Evolutionary conservation across 257 asterid species (phyloP), one percentile per base, ranked within the genome.

Genomic region (Ophiorrhiza pumila): DNA sequence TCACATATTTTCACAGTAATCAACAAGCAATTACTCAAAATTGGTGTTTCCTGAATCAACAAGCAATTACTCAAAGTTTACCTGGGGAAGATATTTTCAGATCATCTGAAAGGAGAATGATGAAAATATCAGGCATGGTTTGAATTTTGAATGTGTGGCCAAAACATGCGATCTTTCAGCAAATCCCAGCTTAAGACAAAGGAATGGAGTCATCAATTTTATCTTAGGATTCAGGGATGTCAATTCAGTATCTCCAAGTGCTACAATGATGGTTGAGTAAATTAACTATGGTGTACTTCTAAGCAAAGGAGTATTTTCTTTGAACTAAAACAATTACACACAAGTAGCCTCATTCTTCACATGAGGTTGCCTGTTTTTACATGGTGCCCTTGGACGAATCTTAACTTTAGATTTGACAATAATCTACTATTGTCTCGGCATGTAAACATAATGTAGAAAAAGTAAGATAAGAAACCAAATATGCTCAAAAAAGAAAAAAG

Each of bases 11-110:
- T 64, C 39, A 5, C 22, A 12, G 55, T 39, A 18, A 55, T 56
- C 45, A 57, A 42, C 68, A 57, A 20, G 53, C 57, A 57, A 15
- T 43, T n/a, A 25, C 62, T 56, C 43, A 65, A 49, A 63, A 52
- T 1, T 65, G 53, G 39, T 23, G n/a, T n/a, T n/a, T n/a, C n/a
- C n/a, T n/a, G n/a, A 18, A 55, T 56, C 45, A 57, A 42, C 68
- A 57, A 20, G 53, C 57, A 57, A 15, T 43, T n/a, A 25, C 62
- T n/a, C 53, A 69, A 11, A 50, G 13, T 35, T 11, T 31, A 49
- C 29, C 3, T 2, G 13, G 6, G 29, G 62, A 69, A 15, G 46
- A 49, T 66, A 27, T 12, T 25, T 43, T 45, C n/a, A 46, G 27
- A 27, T 29, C 58, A 66, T 35, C 35, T 10, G 63, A 32, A 52